These are phyloP conservation scores for Pezicula radicicola DNA, from an alignment of 2,329 filamentous ascomycete species.

Conservation along the genomic window DNA sequence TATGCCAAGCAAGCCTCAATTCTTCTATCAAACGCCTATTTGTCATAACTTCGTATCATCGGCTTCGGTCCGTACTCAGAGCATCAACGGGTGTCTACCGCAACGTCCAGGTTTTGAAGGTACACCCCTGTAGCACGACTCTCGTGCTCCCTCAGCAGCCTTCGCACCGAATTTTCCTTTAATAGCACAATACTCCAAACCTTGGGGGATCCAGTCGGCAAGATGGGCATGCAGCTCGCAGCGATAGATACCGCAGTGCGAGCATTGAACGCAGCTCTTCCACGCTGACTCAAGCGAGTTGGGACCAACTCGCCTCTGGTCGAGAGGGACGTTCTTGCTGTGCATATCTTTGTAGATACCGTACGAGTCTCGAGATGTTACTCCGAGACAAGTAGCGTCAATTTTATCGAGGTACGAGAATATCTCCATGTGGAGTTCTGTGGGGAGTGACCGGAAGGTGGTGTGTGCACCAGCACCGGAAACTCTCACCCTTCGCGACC, in stretches of 20 bases:
- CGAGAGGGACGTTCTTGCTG: conserved; percentile 49
- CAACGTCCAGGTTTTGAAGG: conserved; percentile 57
- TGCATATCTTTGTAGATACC: conserved; percentile 54
- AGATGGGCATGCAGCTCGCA: conserved; percentile 64
- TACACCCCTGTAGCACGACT: conserved; percentile 57
- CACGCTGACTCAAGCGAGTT: conserved; percentile 64
- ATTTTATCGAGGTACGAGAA: conserved; percentile 63
- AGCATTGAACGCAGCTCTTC: conserved; percentile 58
- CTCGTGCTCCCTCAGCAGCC: conserved; percentile 43
- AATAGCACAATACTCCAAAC: conserved; percentile 58
- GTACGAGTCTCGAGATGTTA: conserved; percentile 57
- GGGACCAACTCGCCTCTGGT: conserved; percentile 54
- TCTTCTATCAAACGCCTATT: no score
- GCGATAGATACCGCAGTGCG: conserved; percentile 57
- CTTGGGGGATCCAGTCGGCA: conserved; percentile 54
- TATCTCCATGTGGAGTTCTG: conserved; percentile 57
- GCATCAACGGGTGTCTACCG: conserved; percentile 44
- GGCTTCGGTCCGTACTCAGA: no score
- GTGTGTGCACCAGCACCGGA: not conserved
- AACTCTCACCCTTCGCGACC: not conserved
- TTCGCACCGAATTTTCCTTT: conserved; percentile 52
- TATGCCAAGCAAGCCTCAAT: no score
- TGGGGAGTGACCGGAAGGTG: conserved; percentile 48
- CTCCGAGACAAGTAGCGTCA: conserved; percentile 59
- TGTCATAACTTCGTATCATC: no score